Conservation (phyloP, 331 rosid genomes). For the Acacia concinna region DNA sequence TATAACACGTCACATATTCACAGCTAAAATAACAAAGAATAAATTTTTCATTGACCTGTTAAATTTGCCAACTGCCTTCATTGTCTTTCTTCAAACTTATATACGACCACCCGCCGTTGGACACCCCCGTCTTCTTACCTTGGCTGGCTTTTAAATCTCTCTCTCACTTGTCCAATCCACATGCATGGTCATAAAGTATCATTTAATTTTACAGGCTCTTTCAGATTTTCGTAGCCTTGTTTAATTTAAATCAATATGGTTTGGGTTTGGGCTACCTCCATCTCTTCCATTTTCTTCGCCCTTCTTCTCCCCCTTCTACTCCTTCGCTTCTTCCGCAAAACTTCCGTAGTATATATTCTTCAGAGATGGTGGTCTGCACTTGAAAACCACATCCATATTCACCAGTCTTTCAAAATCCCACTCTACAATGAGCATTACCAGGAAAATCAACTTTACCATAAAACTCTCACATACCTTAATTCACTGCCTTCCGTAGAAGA, state of each 20-base stretch:
- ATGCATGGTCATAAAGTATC: not conserved
- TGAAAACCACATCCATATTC: slow-evolving; percentile 51
- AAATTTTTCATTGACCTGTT: slow-evolving; percentile 27
- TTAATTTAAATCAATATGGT: slow-evolving; percentile 27
- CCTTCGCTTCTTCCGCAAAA: slow-evolving; percentile 51
- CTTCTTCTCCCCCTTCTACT: slow-evolving; percentile 20
- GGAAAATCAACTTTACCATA: slow-evolving; percentile 71
- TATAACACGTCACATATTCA: slow-evolving; percentile 32
- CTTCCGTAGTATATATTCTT: slow-evolving; percentile 60
- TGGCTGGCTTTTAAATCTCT: not conserved
- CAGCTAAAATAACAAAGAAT: slow-evolving; percentile 22
- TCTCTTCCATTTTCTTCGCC: slow-evolving; percentile 39
- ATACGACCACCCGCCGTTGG: slow-evolving; percentile 2
- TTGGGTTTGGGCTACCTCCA: slow-evolving; percentile 25
- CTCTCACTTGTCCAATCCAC: not conserved
- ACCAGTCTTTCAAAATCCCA: slow-evolving; percentile 77
- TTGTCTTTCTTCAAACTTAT: not conserved
- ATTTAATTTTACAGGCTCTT: not conserved
- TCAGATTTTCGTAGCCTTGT: not conserved
- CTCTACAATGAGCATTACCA: slow-evolving; percentile 56
- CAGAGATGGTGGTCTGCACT: slow-evolving; percentile 55
- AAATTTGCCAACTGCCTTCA: slow-evolving; percentile 14
- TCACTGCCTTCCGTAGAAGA: slow-evolving; percentile 81
- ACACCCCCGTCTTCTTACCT: not conserved
- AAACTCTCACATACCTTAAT: slow-evolving; percentile 61